A percentile compares a stretch with the other conserved stretches of the same genome.
Evolutionary conservation across 805 yeast species (phyloP).

Genomic region (Debaryomyces hansenii): DNA sequence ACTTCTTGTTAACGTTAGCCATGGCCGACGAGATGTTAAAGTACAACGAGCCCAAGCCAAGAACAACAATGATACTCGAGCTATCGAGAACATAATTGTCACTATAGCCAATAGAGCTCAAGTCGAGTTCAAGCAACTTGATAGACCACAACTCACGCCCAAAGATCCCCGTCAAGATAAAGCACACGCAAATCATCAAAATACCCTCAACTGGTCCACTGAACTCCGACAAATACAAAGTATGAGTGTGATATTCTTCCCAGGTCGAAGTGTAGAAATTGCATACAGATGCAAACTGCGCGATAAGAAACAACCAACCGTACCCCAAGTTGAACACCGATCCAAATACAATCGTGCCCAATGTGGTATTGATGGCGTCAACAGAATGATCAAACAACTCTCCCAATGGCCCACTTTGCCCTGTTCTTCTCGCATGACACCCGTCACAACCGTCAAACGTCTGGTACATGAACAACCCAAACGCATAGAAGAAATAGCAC

Average conservation of each 20-base stretch:
- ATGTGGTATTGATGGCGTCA: slow-evolving; percentile 72
- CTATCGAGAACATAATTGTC: slow-evolving; percentile 33
- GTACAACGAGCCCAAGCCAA: slow-evolving; percentile 55
- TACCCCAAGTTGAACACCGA: slow-evolving; percentile 79
- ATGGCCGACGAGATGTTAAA: slow-evolving; percentile 71
- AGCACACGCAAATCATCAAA: slow-evolving; percentile 56
- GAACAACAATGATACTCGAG: slow-evolving; percentile 43
- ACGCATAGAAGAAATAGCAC: slow-evolving; percentile 75
- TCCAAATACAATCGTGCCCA: slow-evolving; percentile 71
- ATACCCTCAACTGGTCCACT: slow-evolving; percentile 98
- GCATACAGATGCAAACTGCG: slow-evolving; percentile 72
- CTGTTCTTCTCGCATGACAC: slow-evolving; percentile 90
- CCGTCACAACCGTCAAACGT: slow-evolving; percentile 98
- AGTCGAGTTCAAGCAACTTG: slow-evolving; percentile 40
- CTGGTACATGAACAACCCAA: slow-evolving; percentile 86
- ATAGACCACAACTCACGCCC: slow-evolving; percentile 73
- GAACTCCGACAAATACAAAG: slow-evolving; percentile 69
- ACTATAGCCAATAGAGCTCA: slow-evolving; percentile 31
- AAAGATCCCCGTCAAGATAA: slow-evolving; percentile 58
- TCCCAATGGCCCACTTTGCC: slow-evolving; percentile 93
- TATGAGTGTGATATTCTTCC: slow-evolving; percentile 94
- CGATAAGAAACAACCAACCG: slow-evolving; percentile 55
- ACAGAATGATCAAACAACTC: slow-evolving; percentile 91
- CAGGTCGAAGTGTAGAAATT: slow-evolving; percentile 90
- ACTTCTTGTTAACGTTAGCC: slow-evolving; percentile 53